Percentiles rank a stretch among this genome's conserved stretches.
Evolutionary conservation across 805 yeast genomes (phyloP).

Genomic region (Zygosaccharomyces gambellarensis): DNA sequence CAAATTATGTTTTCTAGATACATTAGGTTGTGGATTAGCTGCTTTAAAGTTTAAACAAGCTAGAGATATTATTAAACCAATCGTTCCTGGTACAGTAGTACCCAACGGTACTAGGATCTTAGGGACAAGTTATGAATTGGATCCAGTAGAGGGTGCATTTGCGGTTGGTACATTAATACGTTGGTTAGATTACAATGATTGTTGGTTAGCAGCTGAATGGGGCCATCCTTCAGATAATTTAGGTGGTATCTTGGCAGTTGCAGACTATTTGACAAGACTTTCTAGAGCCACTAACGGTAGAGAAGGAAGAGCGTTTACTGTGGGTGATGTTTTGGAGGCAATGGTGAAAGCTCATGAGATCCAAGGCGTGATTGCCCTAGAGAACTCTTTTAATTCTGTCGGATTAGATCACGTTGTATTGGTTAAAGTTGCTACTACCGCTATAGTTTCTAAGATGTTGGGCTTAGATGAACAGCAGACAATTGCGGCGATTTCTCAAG

Average conservation of each 20-base stretch:
- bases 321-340: slow-evolving; percentile 48
- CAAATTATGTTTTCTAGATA: slow-evolving; percentile 49
- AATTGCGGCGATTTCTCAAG: slow-evolving; percentile 52
- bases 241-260: slow-evolving; percentile 55
- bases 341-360: slow-evolving; percentile 63
- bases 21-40: slow-evolving; percentile 57
- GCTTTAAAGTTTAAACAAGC: slow-evolving; percentile 52
- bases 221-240: slow-evolving; percentile 62
- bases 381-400: slow-evolving; percentile 55
- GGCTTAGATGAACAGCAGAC: slow-evolving; percentile 49
- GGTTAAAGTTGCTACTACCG: slow-evolving; percentile 58
- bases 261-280: slow-evolving; percentile 49
- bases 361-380: slow-evolving; percentile 54
- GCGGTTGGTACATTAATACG: slow-evolving; percentile 52
- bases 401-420: slow-evolving; percentile 57
- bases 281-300: slow-evolving; percentile 38
- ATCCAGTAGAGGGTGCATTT: slow-evolving; percentile 57
- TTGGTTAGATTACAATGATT: slow-evolving; percentile 60
- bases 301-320: slow-evolving; percentile 41
- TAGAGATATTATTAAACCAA: slow-evolving; percentile 46
- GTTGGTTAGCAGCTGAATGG: slow-evolving; percentile 70
- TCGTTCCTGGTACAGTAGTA: slow-evolving; percentile 52
- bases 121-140: slow-evolving; percentile 48
- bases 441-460: slow-evolving; percentile 52
- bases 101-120: slow-evolving; percentile 53